These are phyloP conservation scores for Suzukiozyma palmioleophila DNA, from an alignment of 1,139 yeast genomes.

Conservation along the genomic window DNA sequence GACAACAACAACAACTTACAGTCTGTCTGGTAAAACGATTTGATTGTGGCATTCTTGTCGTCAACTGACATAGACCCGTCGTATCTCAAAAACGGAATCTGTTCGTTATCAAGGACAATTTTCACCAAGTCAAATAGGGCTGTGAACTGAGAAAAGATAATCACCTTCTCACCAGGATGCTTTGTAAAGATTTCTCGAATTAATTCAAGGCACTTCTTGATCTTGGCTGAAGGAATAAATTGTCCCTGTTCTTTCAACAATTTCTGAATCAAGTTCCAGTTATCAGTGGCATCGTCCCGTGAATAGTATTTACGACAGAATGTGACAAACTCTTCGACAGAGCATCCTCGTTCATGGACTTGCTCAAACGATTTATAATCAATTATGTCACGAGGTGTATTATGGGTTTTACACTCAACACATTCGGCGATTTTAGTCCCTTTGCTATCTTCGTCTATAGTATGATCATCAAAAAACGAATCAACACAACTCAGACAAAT, in stretches of 20 bases:
- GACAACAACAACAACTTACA: conserved; percentile 63
- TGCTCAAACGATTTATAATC: conserved; percentile 51
- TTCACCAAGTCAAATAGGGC: conserved; percentile 68
- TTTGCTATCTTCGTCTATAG: conserved; percentile 28
- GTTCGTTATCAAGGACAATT: conserved; percentile 46
- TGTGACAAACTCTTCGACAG: conserved; percentile 4
- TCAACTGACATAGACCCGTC: conserved; percentile 78
- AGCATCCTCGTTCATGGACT: conserved; percentile 26
- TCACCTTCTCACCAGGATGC: conserved; percentile 55
- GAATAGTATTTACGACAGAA: conserved; percentile 9
- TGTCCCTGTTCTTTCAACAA: conserved; percentile 29
- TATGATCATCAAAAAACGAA: conserved; percentile 43
- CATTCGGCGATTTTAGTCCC: conserved; percentile 49
- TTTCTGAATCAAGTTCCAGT: conserved; percentile 18
- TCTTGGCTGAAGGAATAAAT: conserved; percentile 50
- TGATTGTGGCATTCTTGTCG: conserved; percentile 58
- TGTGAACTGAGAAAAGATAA: conserved; percentile 85
- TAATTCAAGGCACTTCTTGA: conserved; percentile 44
- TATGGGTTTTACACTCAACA: conserved; percentile 38
- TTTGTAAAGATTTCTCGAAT: conserved; percentile 38
- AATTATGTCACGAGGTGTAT: conserved; percentile 41
- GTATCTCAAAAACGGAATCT: conserved; percentile 56
- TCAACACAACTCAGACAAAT: conserved; percentile 61
- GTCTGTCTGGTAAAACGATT: conserved; percentile 54
- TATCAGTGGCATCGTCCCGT: conserved; percentile 6